A percentile compares a stretch with the other conserved stretches of the same genome.
These are phyloP conservation scores for Fomitopsis pulvina DNA, from an alignment of 768 basidiomycete species.

Conservation along the genomic window DNA sequence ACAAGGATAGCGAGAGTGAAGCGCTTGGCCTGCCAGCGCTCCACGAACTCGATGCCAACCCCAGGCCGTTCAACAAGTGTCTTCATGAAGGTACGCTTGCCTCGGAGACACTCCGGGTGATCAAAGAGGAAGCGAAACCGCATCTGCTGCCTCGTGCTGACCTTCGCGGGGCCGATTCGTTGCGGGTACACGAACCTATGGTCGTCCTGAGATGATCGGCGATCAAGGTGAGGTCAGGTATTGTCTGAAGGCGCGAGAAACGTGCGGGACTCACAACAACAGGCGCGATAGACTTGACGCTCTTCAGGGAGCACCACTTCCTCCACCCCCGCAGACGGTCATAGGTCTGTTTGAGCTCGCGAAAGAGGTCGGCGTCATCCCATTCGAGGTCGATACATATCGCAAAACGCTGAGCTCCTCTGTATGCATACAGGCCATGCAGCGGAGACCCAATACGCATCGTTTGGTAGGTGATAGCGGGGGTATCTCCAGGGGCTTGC, in stretches of 20 bases:
- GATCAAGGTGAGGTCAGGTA: too few relatives aligned
- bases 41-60: slow-evolving; percentile 7
- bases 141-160: slow-evolving; percentile 3
- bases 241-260: neutral
- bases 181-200: slow-evolving; percentile 6
- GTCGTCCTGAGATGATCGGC: slow-evolving; percentile 2
- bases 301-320: slow-evolving; percentile 9
- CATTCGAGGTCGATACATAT: too few relatives aligned
- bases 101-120: slow-evolving; percentile 7
- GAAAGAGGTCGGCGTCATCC: slow-evolving; percentile 10
- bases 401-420: too few relatives aligned
- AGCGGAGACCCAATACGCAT: too few relatives aligned
- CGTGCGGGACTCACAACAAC: neutral
- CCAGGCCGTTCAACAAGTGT: neutral
- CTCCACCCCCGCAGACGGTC: slow-evolving; percentile 3
- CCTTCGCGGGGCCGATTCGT: slow-evolving; percentile 2
- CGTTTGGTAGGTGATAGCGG: too few relatives aligned
- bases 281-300: slow-evolving; percentile 1
- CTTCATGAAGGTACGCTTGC: slow-evolving; percentile 8
- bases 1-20: slow-evolving; percentile 13
- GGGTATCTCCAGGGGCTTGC: too few relatives aligned
- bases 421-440: too few relatives aligned
- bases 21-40: slow-evolving; percentile 1
- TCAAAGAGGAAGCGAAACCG: slow-evolving; percentile 9
- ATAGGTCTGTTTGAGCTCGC: slow-evolving; percentile 7